Conservation (phyloP, 176 grass and related monocot species). For the Leersia perrieri region DNA sequence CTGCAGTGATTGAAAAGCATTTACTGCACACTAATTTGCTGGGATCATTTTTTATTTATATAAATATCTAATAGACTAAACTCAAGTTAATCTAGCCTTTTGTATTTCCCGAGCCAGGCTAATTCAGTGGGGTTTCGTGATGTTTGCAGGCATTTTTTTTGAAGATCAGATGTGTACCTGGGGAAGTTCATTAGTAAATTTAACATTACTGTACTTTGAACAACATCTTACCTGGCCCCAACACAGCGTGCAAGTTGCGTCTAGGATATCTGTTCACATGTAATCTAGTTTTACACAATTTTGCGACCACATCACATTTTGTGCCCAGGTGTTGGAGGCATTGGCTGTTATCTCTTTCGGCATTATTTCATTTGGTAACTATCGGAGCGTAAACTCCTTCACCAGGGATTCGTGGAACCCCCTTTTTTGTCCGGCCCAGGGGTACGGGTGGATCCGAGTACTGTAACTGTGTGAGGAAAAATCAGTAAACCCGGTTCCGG, state of each 20-base stretch:
- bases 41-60: conserved; percentile 2
- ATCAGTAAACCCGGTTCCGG: too few species aligned
- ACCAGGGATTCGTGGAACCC: too few species aligned
- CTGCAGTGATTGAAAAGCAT: conserved; percentile 5
- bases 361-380: neutral
- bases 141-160: conserved; percentile 27
- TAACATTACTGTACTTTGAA: conserved; percentile 3
- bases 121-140: neutral
- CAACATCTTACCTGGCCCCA: conserved; percentile 12
- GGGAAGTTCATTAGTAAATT: conserved; percentile 25
- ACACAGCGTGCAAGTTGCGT: conserved; percentile 6
- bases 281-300: conserved; percentile 32
- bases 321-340: conserved; percentile 7
- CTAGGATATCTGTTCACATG: conserved; percentile 37
- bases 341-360: conserved; percentile 11
- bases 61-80: conserved; percentile 5
- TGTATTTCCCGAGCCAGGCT: conserved; percentile 9
- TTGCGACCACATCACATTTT: conserved; percentile 27
- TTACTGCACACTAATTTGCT: neutral
- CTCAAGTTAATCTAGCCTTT: conserved; percentile 17
- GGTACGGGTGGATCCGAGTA: too few species aligned
- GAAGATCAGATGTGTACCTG: conserved; percentile 23
- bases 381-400: too few species aligned
- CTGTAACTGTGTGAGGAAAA: too few species aligned
- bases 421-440: too few species aligned